Conservation (phyloP, 108 stramenopile genomes). For the Cyclostephanos tholiformis region DNA sequence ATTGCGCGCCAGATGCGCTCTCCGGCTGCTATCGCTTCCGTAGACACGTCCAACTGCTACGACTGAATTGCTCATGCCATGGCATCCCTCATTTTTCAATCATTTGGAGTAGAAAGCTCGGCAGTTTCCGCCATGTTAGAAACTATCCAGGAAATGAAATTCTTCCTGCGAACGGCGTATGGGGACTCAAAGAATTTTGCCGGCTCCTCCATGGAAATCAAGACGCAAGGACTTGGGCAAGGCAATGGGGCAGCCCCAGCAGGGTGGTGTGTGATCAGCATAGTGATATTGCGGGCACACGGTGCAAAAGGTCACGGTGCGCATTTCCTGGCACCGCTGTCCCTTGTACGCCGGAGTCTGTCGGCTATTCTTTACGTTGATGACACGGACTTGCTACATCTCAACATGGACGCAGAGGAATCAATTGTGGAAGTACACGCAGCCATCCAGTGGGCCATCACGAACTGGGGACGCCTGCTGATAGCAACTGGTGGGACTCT, state of each 20-base stretch:
- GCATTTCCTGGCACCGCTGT: constrained; percentile 4
- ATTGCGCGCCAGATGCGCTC: not conserved
- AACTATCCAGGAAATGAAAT: too few species aligned
- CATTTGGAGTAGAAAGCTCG: too few species aligned
- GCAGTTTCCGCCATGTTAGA: too few species aligned
- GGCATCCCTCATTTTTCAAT: too few species aligned
- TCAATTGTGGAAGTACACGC: not conserved
- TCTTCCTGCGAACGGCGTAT: too few species aligned
- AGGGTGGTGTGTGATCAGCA: too few species aligned
- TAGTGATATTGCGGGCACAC: constrained; percentile 17
- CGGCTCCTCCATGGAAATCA: too few species aligned
- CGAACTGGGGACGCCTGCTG: constrained; percentile 7
- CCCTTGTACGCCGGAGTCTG: not conserved
- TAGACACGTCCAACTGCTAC: too few species aligned
- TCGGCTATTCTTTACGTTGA: constrained; percentile 14
- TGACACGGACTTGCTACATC: constrained; percentile 12
- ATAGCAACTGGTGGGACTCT: constrained; percentile 17
- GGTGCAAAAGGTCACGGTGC: not conserved
- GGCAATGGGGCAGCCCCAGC: too few species aligned
- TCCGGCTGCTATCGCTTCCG: not conserved
- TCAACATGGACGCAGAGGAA: not conserved
- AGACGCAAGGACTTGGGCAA: too few species aligned
- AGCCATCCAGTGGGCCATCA: not conserved
- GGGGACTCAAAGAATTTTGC: too few species aligned
- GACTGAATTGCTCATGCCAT: too few species aligned